Evolutionary conservation across 768 basidiomycete species (phyloP), one percentile per base, ranked within the genome.

Genomic region (Collybia nuda): DNA sequence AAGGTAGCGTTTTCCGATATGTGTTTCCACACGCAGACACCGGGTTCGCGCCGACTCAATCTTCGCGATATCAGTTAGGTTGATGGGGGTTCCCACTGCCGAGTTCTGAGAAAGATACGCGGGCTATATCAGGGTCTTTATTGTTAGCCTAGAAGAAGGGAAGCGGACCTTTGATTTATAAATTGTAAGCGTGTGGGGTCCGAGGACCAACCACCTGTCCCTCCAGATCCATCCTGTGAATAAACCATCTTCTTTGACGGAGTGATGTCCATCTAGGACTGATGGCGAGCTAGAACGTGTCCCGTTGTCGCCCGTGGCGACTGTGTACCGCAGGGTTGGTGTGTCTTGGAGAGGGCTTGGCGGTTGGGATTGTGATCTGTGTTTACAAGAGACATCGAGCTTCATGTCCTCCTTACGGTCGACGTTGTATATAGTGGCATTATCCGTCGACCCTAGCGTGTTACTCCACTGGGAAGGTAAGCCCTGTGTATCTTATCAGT

Each of bases 211-310:
- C 84, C 85, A 93, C 56, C 85, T 82, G 62, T 84, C 82, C 59
- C 80, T 77, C 81, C 90, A 92, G 42, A 89, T 72, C 73, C 85
- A 88, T 47, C 85, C 84, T 11, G 84, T 79, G 47, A 92, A 79
- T 9, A 67, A 47, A 0, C 88, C 87, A 50, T 88, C 85, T 61
- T 89, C 88, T 72, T 90, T 92, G 57, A 90, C 72, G 57, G 76
- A 77, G 48, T 84, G 86, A 39, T 69, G 70, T 21, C 84, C 91
- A 45, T 75, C 74, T 21, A 86, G 69, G 23, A 86, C 64, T 0
- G 52, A 79, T 60, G 37, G 72, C 65, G 23, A 56, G 48, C 41
- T 55, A 37, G 55, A 54, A 18, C 49, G 56, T 26, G 41, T 24
- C 1, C 39, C 32, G 28, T 43, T 52, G 12, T 48, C 50, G 17